Base-by-base conservation (phyloP, 345 rosid genomes). In the Ceriops zippeliana region DNA sequence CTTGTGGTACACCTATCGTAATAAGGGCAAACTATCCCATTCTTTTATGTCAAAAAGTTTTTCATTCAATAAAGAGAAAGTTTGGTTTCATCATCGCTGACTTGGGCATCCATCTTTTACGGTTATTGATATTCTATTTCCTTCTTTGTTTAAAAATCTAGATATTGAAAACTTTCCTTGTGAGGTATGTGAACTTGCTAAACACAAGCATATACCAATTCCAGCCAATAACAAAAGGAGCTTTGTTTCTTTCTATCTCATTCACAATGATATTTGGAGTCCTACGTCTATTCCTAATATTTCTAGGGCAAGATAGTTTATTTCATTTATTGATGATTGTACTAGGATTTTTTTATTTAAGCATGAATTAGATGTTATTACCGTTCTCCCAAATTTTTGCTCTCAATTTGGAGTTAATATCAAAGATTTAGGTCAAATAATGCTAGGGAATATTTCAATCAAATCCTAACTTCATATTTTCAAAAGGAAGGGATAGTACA, bases 181-280 rank as follows among this genome's bases (percentile, higher is more conserved):
- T 74, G 42, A 74, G 21, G 21, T 53, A 1, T 67, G 51, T 60
- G 72, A 73, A 37, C 27, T 61, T 51, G 63, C 28, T 5, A 73
- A 67, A 17, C 31, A 74, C 11, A 63, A 17, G 5, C 22, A 0
- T 37, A 52, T 31, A 5, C 1, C 52, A 15, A 28, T 72, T 65
- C 38, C 58, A 7, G 34, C 46, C 15, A 72, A 35, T 9, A 42
- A 72, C 35, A 72, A 58, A 35, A 71, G 10, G 61, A 61, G 19
- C 5, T 63, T 2, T 35, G 1, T 3, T 35, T 32, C 9, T 63
- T 63, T 38, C 16, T 19, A 27, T 31, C 46, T 31, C 8, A 17
- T 61, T 61, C 46, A 61, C 46, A 61, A 1, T 51, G 1, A 51
- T n/a, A 51, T 51, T 51, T 51, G 22, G 21, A 6, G 54, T 51